Percentiles rank a stretch among this genome's conserved stretches.
Conservation (phyloP, 192 early-diverging fungal species). For the Linnemannia zychae region DNA sequence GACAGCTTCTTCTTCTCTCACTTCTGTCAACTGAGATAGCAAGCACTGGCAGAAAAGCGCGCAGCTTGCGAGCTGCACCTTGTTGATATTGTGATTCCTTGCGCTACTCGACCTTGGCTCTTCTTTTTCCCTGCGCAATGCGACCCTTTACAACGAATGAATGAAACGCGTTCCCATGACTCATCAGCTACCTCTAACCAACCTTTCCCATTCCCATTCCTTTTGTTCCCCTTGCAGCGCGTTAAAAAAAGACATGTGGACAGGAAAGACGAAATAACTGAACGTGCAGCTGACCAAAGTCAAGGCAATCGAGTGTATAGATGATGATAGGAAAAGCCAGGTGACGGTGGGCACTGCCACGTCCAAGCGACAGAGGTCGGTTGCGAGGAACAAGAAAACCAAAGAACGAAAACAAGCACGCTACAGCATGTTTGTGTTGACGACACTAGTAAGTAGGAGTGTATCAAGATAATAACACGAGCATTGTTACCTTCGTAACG, state of each 20-base stretch:
- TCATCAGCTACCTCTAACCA: not conserved
- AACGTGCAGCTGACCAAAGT: too few species aligned
- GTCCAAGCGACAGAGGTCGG: not conserved
- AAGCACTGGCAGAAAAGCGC: not conserved
- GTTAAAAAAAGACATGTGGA: not conserved
- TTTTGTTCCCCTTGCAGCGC: not conserved
- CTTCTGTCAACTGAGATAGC: not conserved
- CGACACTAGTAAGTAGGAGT: not conserved
- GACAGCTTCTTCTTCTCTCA: not conserved
- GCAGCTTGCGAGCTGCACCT: not conserved
- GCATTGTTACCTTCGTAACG: slow-evolving; percentile 85
- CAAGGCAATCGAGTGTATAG: not conserved
- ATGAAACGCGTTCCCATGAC: not conserved
- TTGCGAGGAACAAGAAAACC: not conserved
- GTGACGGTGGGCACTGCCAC: not conserved
- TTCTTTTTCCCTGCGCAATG: not conserved
- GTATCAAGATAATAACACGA: too few species aligned
- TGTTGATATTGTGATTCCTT: not conserved
- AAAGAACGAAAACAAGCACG: not conserved
- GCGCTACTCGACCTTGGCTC: not conserved
- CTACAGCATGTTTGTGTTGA: too few species aligned
- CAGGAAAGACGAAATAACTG: not conserved
- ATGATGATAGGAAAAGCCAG: not conserved
- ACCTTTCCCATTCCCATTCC: not conserved
- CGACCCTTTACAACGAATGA: not conserved